Percentiles rank a stretch among this genome's conserved stretches.
These are phyloP conservation scores for Takakia lepidozioides DNA, from an alignment of 225 moss, liverwort and hornwort genomes.

Conservation along the genomic window DNA sequence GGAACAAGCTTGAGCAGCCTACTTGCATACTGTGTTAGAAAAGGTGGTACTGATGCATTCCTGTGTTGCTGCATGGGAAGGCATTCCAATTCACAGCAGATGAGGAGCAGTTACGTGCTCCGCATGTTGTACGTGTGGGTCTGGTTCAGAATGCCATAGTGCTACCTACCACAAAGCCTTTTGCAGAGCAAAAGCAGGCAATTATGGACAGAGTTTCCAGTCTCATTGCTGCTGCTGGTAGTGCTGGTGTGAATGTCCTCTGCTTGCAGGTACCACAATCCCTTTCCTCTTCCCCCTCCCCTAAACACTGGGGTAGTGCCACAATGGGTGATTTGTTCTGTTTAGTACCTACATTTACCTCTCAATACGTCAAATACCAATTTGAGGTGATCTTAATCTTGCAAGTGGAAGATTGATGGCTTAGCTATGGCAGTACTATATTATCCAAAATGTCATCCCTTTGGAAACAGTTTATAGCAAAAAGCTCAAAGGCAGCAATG, in stretches of 20 bases:
- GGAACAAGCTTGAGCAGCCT: too few species aligned
- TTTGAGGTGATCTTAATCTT: too few species aligned
- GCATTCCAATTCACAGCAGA: constrained; percentile 68
- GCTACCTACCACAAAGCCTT: constrained; percentile 68
- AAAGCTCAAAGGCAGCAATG: too few species aligned
- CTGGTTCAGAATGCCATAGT: constrained; percentile 86
- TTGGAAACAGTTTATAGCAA: too few species aligned
- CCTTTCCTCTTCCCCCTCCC: too few species aligned
- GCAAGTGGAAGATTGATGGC: too few species aligned
- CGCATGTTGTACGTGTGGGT: constrained; percentile 58
- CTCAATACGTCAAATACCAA: too few species aligned
- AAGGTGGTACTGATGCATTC: background rate
- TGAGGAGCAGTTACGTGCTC: constrained; percentile 70
- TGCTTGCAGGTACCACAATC: constrained; percentile 82
- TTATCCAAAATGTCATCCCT: too few species aligned
- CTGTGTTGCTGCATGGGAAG: constrained; percentile 22
- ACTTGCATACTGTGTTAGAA: background rate
- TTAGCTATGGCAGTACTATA: too few species aligned
- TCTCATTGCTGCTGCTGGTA: constrained; percentile 53
- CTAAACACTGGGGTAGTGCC: too few species aligned
- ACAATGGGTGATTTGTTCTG: too few species aligned
- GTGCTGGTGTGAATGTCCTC: constrained; percentile 75
- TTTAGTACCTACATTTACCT: too few species aligned
- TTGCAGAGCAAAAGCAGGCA: constrained; percentile 56
- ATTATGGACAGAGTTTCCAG: constrained; percentile 51